Evolutionary conservation across 1,139 yeast species (phyloP).

Genomic region (Pichia sp.): DNA sequence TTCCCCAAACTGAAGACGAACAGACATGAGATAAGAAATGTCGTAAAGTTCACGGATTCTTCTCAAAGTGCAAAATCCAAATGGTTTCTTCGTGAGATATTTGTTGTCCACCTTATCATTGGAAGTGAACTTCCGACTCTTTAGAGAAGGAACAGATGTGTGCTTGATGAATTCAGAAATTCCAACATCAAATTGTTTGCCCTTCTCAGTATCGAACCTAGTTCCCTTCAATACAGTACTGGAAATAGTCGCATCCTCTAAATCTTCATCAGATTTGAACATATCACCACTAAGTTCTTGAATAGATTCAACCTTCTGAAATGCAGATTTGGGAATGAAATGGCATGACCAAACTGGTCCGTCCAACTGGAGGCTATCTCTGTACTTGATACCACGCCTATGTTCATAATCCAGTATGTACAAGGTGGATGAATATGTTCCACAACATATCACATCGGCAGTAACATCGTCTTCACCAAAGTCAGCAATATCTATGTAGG

Average conservation of each 20-base stretch:
- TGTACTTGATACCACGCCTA: constrained; percentile 9
- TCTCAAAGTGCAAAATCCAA: background rate
- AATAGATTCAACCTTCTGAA: constrained; percentile 43
- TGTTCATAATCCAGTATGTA: constrained; percentile 32
- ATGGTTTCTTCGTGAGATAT: background rate
- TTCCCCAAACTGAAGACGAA: background rate
- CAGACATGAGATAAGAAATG: background rate
- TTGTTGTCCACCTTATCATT: background rate
- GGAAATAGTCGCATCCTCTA: constrained; percentile 27
- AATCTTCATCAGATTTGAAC: constrained; percentile 9
- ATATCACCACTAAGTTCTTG: constrained; percentile 40
- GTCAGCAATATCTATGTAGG: constrained; percentile 41
- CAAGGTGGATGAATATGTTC: constrained; percentile 44
- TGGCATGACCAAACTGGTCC: constrained; percentile 38
- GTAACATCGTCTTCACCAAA: constrained; percentile 14
- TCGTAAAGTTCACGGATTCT: constrained; percentile 5
- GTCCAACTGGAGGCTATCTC: constrained; percentile 32
- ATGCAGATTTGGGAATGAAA: constrained; percentile 34
- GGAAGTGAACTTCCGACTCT: background rate
- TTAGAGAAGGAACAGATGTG: constrained; percentile 21
- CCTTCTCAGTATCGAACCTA: constrained; percentile 33
- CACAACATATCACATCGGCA: constrained; percentile 31
- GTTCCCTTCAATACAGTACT: constrained; percentile 33
- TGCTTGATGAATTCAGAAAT: constrained; percentile 38
- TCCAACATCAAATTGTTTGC: constrained; percentile 39